These are phyloP conservation scores for Moniliella sp. DNA, from an alignment of 1,284 basidiomycete genomes.

Conservation along the genomic window DNA sequence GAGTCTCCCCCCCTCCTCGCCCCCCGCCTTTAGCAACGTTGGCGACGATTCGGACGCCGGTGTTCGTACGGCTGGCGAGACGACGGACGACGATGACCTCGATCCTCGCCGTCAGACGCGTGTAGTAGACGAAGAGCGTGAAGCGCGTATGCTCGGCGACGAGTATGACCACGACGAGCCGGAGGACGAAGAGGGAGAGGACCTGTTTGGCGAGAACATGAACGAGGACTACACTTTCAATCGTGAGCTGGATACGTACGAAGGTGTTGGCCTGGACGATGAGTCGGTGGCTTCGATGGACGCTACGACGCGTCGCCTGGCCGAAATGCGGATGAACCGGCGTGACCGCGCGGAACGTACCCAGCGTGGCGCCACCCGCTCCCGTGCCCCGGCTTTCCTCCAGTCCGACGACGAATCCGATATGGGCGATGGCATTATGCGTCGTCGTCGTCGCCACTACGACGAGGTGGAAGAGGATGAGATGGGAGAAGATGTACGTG, in stretches of 20 bases:
- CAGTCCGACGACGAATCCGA: slow-evolving; percentile 44
- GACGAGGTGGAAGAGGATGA: slow-evolving; percentile 45
- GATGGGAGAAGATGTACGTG: too few species aligned
- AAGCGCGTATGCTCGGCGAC: slow-evolving; percentile 19
- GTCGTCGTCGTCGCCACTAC: slow-evolving; percentile 34
- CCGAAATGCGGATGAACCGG: slow-evolving; percentile 66
- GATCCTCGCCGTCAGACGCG: not conserved
- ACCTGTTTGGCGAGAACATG: slow-evolving; percentile 62
- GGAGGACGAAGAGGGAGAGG: slow-evolving; percentile 53
- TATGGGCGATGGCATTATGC: slow-evolving; percentile 27
- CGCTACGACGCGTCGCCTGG: slow-evolving; percentile 53
- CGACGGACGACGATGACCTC: slow-evolving; percentile 1
- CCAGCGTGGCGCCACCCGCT: slow-evolving; percentile 41
- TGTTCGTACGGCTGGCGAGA: not conserved
- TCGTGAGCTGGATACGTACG: slow-evolving; percentile 63
- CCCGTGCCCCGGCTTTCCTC: slow-evolving; percentile 60
- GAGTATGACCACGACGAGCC: slow-evolving; percentile 46
- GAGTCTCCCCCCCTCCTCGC: slow-evolving; percentile 23
- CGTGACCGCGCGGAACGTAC: slow-evolving; percentile 57
- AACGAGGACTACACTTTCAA: slow-evolving; percentile 74
- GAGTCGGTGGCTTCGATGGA: slow-evolving; percentile 53
- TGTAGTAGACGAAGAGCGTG: slow-evolving; percentile 24
- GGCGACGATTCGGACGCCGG: not conserved
- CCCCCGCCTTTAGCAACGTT: slow-evolving; percentile 10
- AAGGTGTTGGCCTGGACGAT: slow-evolving; percentile 60